Conservation (phyloP, 148 eudicot species). For the Rhododendron molle region DNA sequence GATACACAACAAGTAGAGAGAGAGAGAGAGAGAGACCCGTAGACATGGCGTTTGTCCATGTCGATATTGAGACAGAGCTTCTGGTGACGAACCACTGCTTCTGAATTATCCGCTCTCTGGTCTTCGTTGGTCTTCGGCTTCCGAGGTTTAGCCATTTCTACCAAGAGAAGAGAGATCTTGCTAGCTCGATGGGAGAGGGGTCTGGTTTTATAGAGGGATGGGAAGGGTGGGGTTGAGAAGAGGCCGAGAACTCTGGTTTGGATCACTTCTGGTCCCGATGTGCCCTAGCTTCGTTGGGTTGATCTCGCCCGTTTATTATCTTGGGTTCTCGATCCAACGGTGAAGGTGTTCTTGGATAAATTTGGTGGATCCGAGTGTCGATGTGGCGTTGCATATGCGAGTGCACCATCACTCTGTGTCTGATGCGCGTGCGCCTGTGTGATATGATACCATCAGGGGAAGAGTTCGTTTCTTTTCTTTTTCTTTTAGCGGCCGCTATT, state of each 20-base stretch:
- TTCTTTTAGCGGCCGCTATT: too few relatives aligned
- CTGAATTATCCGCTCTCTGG: constrained; percentile 53
- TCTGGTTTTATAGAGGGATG: constrained; percentile 4
- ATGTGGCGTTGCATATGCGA: neutral
- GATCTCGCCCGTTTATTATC: neutral
- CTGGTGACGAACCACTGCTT: constrained; percentile 77
- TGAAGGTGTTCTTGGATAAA: neutral
- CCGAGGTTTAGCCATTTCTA: constrained; percentile 66
- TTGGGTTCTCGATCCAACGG: neutral
- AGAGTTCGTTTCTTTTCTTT: too few relatives aligned
- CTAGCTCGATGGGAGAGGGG: neutral
- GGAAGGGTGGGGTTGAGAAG: neutral
- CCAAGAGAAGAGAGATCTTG: neutral
- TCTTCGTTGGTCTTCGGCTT: constrained; percentile 59
- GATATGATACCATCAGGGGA: too few relatives aligned
- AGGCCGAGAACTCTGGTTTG: neutral
- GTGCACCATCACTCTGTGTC: neutral
- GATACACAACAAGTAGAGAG: neutral
- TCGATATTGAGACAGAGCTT: constrained; percentile 92
- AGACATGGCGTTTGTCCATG: constrained; percentile 61
- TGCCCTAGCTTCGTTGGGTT: neutral
- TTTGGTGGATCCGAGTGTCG: neutral
- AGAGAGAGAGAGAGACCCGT: constrained; percentile 42
- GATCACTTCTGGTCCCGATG: constrained; percentile 12
- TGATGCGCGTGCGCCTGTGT: too few relatives aligned